phyloP scores from a whole-genome alignment of 768 basidiomycete species.

The Postia placenta region DNA sequence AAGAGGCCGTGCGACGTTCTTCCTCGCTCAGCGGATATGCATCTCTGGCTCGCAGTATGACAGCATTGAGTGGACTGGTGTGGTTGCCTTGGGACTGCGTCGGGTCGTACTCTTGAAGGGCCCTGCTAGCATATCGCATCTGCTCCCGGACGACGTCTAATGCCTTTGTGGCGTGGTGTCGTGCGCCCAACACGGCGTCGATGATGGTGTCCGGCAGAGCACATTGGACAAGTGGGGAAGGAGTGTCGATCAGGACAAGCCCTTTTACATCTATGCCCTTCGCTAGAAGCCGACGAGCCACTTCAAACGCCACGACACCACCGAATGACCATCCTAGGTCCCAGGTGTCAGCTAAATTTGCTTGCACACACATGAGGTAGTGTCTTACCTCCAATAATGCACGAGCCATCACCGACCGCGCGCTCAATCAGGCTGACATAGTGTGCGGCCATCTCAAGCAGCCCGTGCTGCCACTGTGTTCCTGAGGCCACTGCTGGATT shows the following conservation, averaged over 20 bases:
- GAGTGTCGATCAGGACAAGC: conserved; percentile 62
- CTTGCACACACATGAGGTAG: neutral
- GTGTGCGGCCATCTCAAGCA: conserved; percentile 14
- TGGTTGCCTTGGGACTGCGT: conserved; percentile 9
- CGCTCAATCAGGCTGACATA: conserved; percentile 28
- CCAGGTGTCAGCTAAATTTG: conserved; percentile 24
- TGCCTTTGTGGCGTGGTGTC: conserved; percentile 25
- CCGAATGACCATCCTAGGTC: conserved; percentile 75
- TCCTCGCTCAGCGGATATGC: conserved; percentile 30
- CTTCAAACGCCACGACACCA: conserved; percentile 65
- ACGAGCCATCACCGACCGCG: neutral
- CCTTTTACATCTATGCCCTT: conserved; percentile 44
- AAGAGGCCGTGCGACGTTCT: conserved; percentile 15
- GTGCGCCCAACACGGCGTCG: conserved; percentile 24
- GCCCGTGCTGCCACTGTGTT: conserved; percentile 37
- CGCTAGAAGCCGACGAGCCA: conserved; percentile 44
- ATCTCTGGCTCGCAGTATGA: conserved; percentile 48
- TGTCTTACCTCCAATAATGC: conserved; percentile 54
- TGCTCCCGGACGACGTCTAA: conserved; percentile 12
- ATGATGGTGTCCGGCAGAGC: conserved; percentile 50
- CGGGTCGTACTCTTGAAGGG: conserved; percentile 45
- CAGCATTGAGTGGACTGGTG: conserved; percentile 30
- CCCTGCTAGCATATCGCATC: conserved; percentile 21
- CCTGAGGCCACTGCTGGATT: conserved; percentile 46
- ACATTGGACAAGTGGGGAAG: conserved; percentile 46